Base-by-base conservation (phyloP, 2,329 filamentous ascomycete species). In the Microsporum ferrugineum region DNA sequence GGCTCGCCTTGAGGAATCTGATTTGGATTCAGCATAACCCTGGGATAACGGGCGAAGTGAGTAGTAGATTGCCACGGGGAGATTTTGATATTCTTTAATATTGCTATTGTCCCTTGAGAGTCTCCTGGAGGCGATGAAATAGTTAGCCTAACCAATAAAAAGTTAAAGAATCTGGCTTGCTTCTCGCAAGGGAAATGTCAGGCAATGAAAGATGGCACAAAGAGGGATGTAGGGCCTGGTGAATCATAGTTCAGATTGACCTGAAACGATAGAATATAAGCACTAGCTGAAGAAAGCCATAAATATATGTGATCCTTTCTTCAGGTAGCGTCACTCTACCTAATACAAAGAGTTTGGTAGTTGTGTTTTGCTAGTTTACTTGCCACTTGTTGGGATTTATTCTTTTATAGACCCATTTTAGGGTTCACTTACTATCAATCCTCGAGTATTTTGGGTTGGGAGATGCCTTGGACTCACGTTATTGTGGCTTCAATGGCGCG, bases 341-440 rank as follows among this genome's bases (percentile, higher is more conserved):
- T 10, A 4, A 10, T n/a, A 14, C 4, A 43, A 43, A 17, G 39
- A 43, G 34, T 5, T 17, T 43, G 12, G 10, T 43, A 43, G 31
- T n/a, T 27, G 17, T 53, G 23, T 53, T 31, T n/a, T 53, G 29
- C 14, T 53, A 12, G 31, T 53, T 14, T 53, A 27, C 27, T 27
- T 34, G 49, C 39, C 39, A 43, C 23, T 43, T 43, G 39, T n/a
- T 53, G 33, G 27, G 10, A 29, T 31, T 53, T 31, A 5, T n/a
- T 33, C 4, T 27, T 23, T 33, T 34, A 53, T 33, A 53, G 29
- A 33, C 33, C 49, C 49, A 53, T 53, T 27, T 29, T 53, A 53
- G 10, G 49, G 49, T 31, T 57, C 34, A 57, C n/a, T 57, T n/a
- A 57, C 34, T 6, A 39, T n/a, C 55, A 57, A 57, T 17, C 38